Conservation (phyloP, 768 basidiomycete genomes). For the Cystoderma amianthinum region DNA sequence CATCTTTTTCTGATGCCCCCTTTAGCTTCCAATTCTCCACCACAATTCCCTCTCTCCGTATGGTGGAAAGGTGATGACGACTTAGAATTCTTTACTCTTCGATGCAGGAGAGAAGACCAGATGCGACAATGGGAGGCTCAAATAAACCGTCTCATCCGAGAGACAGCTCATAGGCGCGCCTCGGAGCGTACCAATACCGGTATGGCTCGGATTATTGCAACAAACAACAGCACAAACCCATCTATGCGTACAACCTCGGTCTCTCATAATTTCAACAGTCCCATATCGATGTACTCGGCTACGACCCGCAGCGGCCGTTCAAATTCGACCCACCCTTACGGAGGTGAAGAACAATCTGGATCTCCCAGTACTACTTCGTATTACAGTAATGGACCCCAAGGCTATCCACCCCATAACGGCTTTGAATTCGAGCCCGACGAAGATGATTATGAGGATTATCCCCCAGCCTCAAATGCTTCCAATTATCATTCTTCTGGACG, state of each 20-base stretch:
- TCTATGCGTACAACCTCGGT: constrained; percentile 16
- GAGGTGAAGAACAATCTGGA: constrained; percentile 14
- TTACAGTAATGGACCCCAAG: constrained; percentile 38
- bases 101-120: constrained; percentile 89
- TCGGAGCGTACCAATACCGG: constrained; percentile 44
- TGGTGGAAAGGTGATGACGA: constrained; percentile 96
- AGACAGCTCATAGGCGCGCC: constrained; percentile 61
- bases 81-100: constrained; percentile 89
- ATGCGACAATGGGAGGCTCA: constrained; percentile 88
- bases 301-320: constrained; percentile 2
- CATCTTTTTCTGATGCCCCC: constrained; percentile 4
- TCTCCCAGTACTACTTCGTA: constrained; percentile 13
- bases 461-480: constrained; percentile 28
- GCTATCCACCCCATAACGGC: constrained; percentile 57
- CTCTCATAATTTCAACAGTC: constrained; percentile 6
- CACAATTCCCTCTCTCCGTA: constrained; percentile 76
- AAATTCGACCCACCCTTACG: constrained; percentile 1
- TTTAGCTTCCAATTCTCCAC: constrained; percentile 40
- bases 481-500: constrained; percentile 51
- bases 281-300: constrained; percentile 22
- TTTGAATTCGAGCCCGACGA: constrained; percentile 71
- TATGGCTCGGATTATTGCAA: constrained; percentile 42
- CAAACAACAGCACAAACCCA: constrained; percentile 40
- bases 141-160: constrained; percentile 82
- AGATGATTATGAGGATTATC: constrained; percentile 74